phyloP scores from a whole-genome alignment of 1,284 basidiomycete genomes.

The Cryptococcus neoformans region DNA sequence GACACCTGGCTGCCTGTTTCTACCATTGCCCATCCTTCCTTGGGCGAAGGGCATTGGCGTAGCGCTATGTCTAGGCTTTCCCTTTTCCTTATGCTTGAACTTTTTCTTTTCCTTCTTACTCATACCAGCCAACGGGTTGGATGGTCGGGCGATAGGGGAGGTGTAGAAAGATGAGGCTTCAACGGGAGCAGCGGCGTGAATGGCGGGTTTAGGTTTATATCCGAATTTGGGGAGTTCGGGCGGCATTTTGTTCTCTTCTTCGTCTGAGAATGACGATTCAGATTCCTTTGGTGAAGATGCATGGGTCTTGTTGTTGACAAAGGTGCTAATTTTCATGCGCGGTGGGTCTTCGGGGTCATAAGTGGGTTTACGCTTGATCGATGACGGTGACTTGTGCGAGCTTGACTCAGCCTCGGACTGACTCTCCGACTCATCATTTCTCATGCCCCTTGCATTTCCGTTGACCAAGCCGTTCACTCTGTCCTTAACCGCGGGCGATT shows the following conservation, averaged over 20 bases:
- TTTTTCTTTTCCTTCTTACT: constrained; percentile 9
- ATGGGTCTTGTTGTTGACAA: background rate
- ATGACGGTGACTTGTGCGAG: constrained; percentile 1
- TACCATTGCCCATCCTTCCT: constrained; percentile 4
- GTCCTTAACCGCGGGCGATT: background rate
- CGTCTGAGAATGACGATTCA: background rate
- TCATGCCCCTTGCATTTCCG: constrained; percentile 1
- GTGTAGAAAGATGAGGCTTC: constrained; percentile 10
- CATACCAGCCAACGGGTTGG: constrained; percentile 1
- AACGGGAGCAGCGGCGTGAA: constrained; percentile 11
- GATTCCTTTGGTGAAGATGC: background rate
- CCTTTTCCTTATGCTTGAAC: constrained; percentile 6
- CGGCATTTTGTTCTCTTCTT: constrained; percentile 4
- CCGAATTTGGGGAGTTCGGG: constrained; percentile 10
- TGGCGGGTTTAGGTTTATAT: constrained; percentile 6
- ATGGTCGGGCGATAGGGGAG: constrained; percentile 8
- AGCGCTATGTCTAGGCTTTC: constrained; percentile 1
- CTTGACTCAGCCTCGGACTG: constrained; percentile 47
- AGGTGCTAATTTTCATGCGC: background rate
- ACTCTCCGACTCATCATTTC: constrained; percentile 54
- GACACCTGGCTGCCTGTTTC: constrained; percentile 2
- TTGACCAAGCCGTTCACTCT: background rate
- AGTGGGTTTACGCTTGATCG: background rate
- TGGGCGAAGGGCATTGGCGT: constrained; percentile 15
- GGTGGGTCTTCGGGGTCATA: background rate